phyloP scores from a whole-genome alignment of 2,329 filamentous ascomycete genomes.

The Neopestalotiopsis clavispora region DNA sequence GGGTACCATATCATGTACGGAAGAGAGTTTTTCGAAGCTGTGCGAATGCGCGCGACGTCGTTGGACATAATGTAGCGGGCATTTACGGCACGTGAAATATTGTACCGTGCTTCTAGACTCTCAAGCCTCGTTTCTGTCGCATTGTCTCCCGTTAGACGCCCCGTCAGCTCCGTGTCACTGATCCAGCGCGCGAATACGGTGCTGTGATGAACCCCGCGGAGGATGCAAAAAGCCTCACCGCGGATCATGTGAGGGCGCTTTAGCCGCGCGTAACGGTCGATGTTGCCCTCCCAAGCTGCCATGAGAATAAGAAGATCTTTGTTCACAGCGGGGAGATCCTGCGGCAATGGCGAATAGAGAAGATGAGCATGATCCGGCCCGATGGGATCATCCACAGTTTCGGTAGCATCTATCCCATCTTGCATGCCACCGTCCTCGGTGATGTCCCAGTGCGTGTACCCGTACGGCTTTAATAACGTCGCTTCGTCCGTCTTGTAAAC shows the following conservation, averaged over 20 bases:
- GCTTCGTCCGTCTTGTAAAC: too few relatives aligned
- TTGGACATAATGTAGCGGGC: neutral
- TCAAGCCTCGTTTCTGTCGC: neutral
- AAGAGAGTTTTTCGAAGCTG: neutral
- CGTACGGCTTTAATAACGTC: too few relatives aligned
- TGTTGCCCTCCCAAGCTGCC: neutral
- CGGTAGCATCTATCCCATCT: neutral
- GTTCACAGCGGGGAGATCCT: neutral
- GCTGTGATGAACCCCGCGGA: neutral
- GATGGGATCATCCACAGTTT: neutral
- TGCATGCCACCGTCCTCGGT: neutral
- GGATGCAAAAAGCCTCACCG: neutral
- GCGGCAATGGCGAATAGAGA: neutral
- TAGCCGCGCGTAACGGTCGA: neutral
- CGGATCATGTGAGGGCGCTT: neutral
- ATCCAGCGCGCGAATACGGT: neutral
- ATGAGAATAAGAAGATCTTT: neutral
- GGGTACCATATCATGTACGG: slow-evolving; percentile 3
- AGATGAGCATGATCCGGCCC: neutral
- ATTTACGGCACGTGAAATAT: neutral
- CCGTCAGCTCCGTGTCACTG: neutral
- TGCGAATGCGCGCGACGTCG: neutral
- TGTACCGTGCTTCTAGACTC: neutral
- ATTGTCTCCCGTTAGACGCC: too few relatives aligned
- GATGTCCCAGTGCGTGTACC: neutral